Percentiles rank a stretch among this genome's conserved stretches.
phyloP scores from a whole-genome alignment of 2,329 filamentous ascomycete species.

The Cercospora sp. region DNA sequence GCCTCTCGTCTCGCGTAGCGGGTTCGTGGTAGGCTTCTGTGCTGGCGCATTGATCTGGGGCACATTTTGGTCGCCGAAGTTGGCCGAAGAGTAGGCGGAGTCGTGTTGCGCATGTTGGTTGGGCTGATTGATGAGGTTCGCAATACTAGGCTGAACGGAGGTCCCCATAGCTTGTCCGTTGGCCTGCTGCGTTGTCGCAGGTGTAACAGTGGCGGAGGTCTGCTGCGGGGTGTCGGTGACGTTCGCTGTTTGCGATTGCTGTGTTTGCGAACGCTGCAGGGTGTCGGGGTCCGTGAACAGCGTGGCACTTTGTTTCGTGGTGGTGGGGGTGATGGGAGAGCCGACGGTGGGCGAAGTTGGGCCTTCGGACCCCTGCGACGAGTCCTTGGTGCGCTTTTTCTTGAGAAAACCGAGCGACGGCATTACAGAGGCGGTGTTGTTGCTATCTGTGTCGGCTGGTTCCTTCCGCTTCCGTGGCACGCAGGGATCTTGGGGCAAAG shows the following conservation, averaged over 20 bases:
- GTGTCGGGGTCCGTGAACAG: conserved; percentile 36
- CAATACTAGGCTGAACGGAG: conserved; percentile 77
- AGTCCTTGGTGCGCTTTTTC: conserved; percentile 98
- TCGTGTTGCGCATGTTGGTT: conserved; percentile 40
- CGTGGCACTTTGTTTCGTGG: conserved; percentile 42
- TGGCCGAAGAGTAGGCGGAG: conserved; percentile 34
- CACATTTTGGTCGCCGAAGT: conserved; percentile 42
- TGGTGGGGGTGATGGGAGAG: conserved; percentile 49
- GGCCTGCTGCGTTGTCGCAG: conserved; percentile 13
- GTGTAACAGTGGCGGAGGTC: conserved; percentile 26
- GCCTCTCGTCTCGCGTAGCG: conserved; percentile 77
- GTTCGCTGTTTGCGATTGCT: conserved; percentile 23
- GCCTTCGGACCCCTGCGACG: conserved; percentile 53
- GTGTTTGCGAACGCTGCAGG: conserved; percentile 28
- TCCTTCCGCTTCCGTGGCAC: conserved; percentile 30
- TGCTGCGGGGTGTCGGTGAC: conserved; percentile 36
- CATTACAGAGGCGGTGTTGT: conserved; percentile 56
- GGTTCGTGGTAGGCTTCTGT: conserved; percentile 37
- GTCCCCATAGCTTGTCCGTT: conserved; percentile 25
- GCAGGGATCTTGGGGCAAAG: conserved; percentile 22
- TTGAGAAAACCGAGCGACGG: conserved; percentile 94
- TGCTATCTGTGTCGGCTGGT: conserved; percentile 18
- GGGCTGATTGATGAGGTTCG: conserved; percentile 74
- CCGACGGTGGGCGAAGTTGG: conserved; percentile 61
- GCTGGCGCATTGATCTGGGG: conserved; percentile 38